A percentile compares a stretch with the other conserved stretches of the same genome.
Conservation (phyloP, 2,329 filamentous ascomycete species). For the Aureobasidium sp. region DNA sequence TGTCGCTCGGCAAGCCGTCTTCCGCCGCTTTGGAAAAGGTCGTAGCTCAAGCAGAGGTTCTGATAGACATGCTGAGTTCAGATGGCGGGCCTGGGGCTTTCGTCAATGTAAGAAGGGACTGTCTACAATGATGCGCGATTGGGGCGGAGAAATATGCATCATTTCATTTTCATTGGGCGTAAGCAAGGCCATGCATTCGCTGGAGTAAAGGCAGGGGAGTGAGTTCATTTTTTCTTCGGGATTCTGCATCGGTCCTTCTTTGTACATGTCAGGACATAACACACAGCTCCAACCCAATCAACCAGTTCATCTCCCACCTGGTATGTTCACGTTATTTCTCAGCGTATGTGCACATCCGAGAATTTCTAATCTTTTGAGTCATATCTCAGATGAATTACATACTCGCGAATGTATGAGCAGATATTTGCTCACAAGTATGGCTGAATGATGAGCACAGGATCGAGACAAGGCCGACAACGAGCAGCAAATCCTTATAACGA, state of each 20-base stretch:
- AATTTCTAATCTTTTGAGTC: not conserved
- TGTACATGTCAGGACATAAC: conserved; percentile 5
- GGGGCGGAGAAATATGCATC: not conserved
- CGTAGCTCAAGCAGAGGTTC: conserved; percentile 76
- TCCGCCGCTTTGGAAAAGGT: conserved; percentile 77
- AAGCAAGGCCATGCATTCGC: not conserved
- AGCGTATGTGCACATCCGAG: not conserved
- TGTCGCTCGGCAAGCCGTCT: conserved; percentile 83
- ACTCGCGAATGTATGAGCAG: not conserved
- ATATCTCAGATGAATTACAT: not conserved
- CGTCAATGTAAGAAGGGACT: conserved; percentile 53
- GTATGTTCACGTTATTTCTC: not conserved
- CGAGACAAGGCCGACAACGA: not conserved
- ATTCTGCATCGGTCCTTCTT: not conserved
- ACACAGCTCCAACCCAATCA: not conserved
- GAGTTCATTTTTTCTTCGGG: not conserved
- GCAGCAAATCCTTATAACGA: not conserved
- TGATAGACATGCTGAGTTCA: conserved; percentile 65
- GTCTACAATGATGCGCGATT: not conserved
- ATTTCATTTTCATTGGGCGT: not conserved
- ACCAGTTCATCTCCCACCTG: not conserved
- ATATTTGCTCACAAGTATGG: not conserved
- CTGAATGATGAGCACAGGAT: too few relatives aligned
- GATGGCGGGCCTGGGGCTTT: conserved; percentile 78
- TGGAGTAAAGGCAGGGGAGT: not conserved